These are phyloP conservation scores for Penicillium sp. DNA, from an alignment of 2,329 filamentous ascomycete genomes.

Conservation along the genomic window DNA sequence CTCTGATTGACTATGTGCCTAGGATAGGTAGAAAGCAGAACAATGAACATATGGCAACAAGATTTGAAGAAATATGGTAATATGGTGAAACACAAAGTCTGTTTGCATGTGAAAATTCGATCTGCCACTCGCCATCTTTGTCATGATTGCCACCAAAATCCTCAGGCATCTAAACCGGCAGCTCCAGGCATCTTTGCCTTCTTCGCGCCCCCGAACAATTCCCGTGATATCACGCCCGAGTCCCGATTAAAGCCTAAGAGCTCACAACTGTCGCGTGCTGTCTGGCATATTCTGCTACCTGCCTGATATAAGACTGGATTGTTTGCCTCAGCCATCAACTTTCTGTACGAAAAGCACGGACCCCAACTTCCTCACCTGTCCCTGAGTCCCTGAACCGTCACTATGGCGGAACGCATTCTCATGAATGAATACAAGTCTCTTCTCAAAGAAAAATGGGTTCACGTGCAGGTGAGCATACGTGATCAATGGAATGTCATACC, in stretches of 20 bases:
- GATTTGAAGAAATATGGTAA: no score
- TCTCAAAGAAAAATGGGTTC: constrained; percentile 86
- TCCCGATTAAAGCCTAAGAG: not conserved
- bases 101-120: not conserved
- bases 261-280: not conserved
- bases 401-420: constrained; percentile 70
- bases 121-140: not conserved
- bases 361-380: not conserved
- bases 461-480: constrained; percentile 66
- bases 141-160: constrained; percentile 1
- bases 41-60: no score
- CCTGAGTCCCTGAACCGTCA: constrained; percentile 4
- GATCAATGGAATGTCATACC: not conserved
- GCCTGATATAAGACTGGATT: not conserved
- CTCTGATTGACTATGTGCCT: no score
- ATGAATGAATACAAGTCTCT: constrained; percentile 84
- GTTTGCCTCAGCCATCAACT: not conserved
- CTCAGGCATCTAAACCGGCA: not conserved
- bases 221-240: not conserved
- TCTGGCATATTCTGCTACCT: not conserved
- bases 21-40: no score
- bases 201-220: not conserved
- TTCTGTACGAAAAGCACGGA: not conserved
- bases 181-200: not conserved
- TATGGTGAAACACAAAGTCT: no score